phyloP scores from a whole-genome alignment of 345 rosid genomes.

The Zanthoxylum bungeanum region DNA sequence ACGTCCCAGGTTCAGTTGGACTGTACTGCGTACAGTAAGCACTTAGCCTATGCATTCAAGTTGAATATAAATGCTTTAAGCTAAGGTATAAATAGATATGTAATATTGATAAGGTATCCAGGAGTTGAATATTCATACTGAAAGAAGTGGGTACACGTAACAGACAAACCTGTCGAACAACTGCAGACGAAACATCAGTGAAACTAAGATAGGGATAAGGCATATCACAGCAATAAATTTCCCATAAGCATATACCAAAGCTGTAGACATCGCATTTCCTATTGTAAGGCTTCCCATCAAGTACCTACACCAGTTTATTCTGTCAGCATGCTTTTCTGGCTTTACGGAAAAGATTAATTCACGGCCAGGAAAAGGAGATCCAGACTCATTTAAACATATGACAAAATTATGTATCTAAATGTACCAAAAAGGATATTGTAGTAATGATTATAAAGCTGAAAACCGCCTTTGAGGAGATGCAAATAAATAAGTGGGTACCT shows the following conservation, averaged over 20 bases:
- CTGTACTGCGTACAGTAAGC: not conserved
- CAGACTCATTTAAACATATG: not conserved
- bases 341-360: not conserved
- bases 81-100: not conserved
- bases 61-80: not conserved
- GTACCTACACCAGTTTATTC: slow-evolving; percentile 42
- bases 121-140: not conserved
- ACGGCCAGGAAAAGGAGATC: not conserved
- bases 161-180: slow-evolving; percentile 58
- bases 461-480: not conserved
- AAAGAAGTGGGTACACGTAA: not conserved
- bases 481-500: slow-evolving; percentile 39
- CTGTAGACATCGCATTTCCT: slow-evolving; percentile 85
- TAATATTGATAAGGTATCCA: not conserved
- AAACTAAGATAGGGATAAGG: slow-evolving; percentile 71
- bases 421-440: not conserved
- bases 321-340: slow-evolving; percentile 9
- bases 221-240: slow-evolving; percentile 86
- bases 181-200: slow-evolving; percentile 72
- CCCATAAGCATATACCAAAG: slow-evolving; percentile 88
- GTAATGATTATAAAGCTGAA: not conserved
- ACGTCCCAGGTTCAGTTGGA: not conserved
- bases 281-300: slow-evolving; percentile 80
- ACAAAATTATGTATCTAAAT: not conserved
- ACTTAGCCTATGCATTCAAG: not conserved